Percentiles rank a stretch among this genome's conserved stretches.
Evolutionary conservation across 768 basidiomycete species (phyloP).

Genomic region (Mrakia hoshinonis): DNA sequence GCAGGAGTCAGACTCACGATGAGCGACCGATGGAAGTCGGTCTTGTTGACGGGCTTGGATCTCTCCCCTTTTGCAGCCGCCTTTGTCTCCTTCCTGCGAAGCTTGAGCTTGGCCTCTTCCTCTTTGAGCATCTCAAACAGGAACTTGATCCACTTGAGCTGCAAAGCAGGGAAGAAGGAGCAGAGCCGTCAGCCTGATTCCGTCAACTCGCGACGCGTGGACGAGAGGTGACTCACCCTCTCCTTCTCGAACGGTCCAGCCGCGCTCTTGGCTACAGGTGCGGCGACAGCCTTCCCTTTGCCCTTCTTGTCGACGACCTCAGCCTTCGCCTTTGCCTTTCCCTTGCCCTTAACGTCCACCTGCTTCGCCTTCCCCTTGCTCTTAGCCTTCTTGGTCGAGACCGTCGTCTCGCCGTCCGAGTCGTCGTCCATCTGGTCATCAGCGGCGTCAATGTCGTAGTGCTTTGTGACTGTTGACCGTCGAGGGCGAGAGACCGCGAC

Average conservation of each 20-base stretch:
- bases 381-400: background rate
- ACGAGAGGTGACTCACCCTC: background rate
- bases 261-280: background rate
- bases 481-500: background rate
- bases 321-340: no score
- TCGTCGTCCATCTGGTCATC: background rate
- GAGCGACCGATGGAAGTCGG: background rate
- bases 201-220: background rate
- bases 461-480: background rate
- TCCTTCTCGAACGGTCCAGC: background rate
- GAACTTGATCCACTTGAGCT: slow-evolving; percentile 1
- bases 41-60: background rate
- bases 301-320: background rate
- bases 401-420: background rate
- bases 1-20: background rate
- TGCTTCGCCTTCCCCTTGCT: background rate
- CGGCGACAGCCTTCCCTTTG: background rate
- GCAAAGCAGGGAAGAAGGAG: background rate
- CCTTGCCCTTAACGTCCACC: background rate
- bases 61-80: background rate
- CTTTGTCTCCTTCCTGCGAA: background rate
- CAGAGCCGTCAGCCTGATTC: background rate
- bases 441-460: background rate
- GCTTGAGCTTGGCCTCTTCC: background rate
- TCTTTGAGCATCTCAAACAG: background rate